Base-by-base conservation (phyloP, 2,329 filamentous ascomycete genomes). In the Microcera coccophila region DNA sequence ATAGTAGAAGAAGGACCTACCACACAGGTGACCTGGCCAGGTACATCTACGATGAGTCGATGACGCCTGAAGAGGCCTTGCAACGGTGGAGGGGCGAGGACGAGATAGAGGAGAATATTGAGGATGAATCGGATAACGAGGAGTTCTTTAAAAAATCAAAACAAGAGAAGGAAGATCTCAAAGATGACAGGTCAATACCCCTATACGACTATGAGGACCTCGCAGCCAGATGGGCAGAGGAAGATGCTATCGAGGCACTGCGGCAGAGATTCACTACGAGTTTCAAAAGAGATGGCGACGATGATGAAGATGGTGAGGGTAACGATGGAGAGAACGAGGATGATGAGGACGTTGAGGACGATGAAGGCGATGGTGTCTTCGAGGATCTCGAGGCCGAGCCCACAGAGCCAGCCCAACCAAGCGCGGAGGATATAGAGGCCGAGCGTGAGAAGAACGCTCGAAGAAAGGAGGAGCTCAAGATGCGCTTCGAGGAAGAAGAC, bases 401-500 rank as follows among this genome's bases (percentile, higher is more conserved):
- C 10, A 36, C 53, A 26, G 51, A 63, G 2, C 62, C 72, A 8
- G 69, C 70, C 9, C 68, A 73, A 29, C 66, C 69, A 42, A 60
- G 66, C 2, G 66, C 65, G 11, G 67, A 72, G n/a, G 72, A 67
- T 36, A 74, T 97, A n/a, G 89, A 91, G 49, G 86, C 83, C 3
- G 93, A 98, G 68, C 85, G 93, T 54, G 88, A 89, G 55, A 86
- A 81, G 65, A 98, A 98, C 59, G 93, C 93, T 2, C 81, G 83
- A 52, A 79, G 87, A 52, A 98, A 98, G 66, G 93, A 96, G 67
- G 93, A 98, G 64, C 79, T 98, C 40, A 94, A 89, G 62, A 74
- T 94, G 39, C 82, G 94, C 2, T 98, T 98, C 61, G 93, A 98
- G 61, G 90, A 97, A 65, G 93, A 98, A 72, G 93, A 98, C 62